Evolutionary conservation across 139 green algal species (phyloP), one percentile per base, ranked within the genome.

Genomic region (Coelastrella sp.): DNA sequence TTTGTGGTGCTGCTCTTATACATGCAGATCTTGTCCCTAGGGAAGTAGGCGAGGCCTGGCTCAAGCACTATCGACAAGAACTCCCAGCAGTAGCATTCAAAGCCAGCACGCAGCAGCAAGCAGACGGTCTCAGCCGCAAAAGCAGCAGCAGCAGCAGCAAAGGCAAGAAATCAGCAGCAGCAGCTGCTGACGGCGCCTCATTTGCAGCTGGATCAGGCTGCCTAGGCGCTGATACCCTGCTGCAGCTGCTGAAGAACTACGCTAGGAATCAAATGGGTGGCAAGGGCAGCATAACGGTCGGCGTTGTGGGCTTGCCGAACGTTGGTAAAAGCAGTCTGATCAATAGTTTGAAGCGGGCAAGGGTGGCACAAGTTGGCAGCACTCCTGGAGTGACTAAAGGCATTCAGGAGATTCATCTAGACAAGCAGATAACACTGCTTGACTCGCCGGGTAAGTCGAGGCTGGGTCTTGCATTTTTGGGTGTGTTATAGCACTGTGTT

Each of bases 211-310:
- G 85, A 19, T 66, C 81, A 3, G 80, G 78, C 0, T 97, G 96
- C 90, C 85, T 98, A 56, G 97, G 98, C 0, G 97, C 97, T 0
- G 98, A 99, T 87, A 98, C 96, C 14, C 96, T 99, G 90, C 92
- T 99, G 86, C 97, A 99, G 92, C 95, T 99, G 92, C 94, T 99
- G 7, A 99, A 99, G 91, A 99, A 99, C 92, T 99, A 99, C 88
- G 95, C 97, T 2, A 96, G 23, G 93, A 98, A 74, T 93, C 98
- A 22, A 96, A 65, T 68, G n/a, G 93, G 94, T 73, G 92, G 98
- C 56, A 99, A 99, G 94, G 98, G 96, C 23, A 90, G 96, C 32
- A 98, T 99, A 92, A 99, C 98, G 0, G 98, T 99, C 16, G 98
- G 98, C 13, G 95, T 99, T 57, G 96, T 99, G 68, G 98, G 98